Evolutionary conservation across 306 rosid species (phyloP).

Genomic region (Rosa persica): DNA sequence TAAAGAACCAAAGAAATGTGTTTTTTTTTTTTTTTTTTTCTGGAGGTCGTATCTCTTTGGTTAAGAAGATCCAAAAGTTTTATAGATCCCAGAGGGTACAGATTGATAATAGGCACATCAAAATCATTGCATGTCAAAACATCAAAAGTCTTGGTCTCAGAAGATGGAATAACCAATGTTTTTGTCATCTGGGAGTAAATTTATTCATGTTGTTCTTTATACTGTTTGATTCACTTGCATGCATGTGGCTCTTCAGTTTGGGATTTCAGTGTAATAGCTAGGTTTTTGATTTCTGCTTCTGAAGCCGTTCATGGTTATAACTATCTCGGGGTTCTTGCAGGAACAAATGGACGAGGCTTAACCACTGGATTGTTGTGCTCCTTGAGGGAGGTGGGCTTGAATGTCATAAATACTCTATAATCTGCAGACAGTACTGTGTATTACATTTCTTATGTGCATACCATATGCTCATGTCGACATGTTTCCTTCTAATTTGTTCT

Average conservation of each 20-base stretch:
- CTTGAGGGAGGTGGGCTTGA: conserved; percentile 52
- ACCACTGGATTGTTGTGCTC: conserved; percentile 24
- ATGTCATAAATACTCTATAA: conserved; percentile 37
- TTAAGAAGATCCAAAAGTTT: not conserved
- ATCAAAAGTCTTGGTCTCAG: not conserved
- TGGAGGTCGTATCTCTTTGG: not conserved
- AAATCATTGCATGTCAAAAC: not conserved
- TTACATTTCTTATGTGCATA: conserved; percentile 30
- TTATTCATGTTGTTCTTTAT: not conserved
- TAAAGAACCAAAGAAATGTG: not conserved
- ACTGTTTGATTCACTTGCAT: not conserved
- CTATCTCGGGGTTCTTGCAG: conserved; percentile 29
- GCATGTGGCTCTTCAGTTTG: not conserved
- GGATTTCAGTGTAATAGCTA: not conserved
- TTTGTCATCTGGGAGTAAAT: not conserved
- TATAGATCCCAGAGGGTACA: not conserved
- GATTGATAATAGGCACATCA: not conserved
- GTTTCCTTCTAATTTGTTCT: not conserved
- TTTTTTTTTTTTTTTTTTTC: not conserved
- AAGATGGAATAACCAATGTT: not conserved
- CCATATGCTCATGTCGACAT: conserved; percentile 24
- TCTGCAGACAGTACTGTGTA: conserved; percentile 11
- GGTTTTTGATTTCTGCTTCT: not conserved
- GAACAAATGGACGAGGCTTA: conserved; percentile 50
- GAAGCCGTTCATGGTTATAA: not conserved